These are phyloP conservation scores for Metschnikowia koreensis DNA, from an alignment of 805 yeast genomes.

Conservation along the genomic window DNA sequence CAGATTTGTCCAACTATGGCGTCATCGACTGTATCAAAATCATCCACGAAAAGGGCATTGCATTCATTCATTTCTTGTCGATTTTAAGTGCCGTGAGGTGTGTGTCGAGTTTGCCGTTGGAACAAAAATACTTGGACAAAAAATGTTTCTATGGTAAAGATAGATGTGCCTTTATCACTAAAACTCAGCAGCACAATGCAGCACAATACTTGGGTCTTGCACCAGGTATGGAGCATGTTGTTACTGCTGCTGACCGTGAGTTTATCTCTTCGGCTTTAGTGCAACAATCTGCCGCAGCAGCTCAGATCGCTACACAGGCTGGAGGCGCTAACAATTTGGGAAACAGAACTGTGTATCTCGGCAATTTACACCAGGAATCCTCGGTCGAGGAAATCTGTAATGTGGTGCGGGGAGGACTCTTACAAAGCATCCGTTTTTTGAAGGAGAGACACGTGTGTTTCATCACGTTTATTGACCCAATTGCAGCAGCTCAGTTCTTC, in stretches of 20 bases:
- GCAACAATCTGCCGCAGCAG: constrained; percentile 95
- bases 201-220: constrained; percentile 91
- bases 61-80: constrained; percentile 86
- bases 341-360: constrained; percentile 88
- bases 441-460: constrained; percentile 90
- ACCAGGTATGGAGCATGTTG: constrained; percentile 81
- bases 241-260: constrained; percentile 66
- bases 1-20: constrained; percentile 74
- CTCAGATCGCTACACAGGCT: constrained; percentile 92
- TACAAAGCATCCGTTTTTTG: constrained; percentile 78
- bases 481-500: constrained; percentile 95
- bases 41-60: constrained; percentile 76
- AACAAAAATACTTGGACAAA: constrained; percentile 67
- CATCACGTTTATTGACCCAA: constrained; percentile 92
- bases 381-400: constrained; percentile 93
- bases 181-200: constrained; percentile 95
- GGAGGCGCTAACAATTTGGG: constrained; percentile 93
- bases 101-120: constrained; percentile 68
- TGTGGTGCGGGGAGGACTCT: constrained; percentile 90
- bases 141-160: constrained; percentile 92
- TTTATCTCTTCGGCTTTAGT: constrained; percentile 71
- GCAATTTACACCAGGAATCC: constrained; percentile 84
- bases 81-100: constrained; percentile 84
- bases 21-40: constrained; percentile 82
- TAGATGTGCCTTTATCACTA: constrained; percentile 90